phyloP scores from a whole-genome alignment of 306 rosid species.

The Vicia sativa region DNA sequence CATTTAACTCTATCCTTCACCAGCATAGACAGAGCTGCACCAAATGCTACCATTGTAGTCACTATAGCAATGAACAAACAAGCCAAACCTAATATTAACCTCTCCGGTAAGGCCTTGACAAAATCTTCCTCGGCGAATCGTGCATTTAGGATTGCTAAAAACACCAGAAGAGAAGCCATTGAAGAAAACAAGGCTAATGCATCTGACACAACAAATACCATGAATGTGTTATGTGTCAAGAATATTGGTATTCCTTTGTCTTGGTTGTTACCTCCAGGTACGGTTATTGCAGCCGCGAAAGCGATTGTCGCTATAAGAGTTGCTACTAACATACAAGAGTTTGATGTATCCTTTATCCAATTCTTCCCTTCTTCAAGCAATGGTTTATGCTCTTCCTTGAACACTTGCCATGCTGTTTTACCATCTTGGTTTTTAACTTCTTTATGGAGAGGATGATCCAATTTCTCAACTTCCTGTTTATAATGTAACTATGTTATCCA shows the following conservation, averaged over 20 bases:
- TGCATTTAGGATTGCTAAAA: constrained; percentile 49
- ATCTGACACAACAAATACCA: constrained; percentile 51
- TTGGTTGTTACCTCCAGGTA: constrained; percentile 58
- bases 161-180: constrained; percentile 53
- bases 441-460: constrained; percentile 46
- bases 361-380: constrained; percentile 52
- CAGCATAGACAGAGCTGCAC: constrained; percentile 43
- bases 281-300: constrained; percentile 52
- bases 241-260: constrained; percentile 48
- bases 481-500: constrained; percentile 7
- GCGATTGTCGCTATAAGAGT: constrained; percentile 61
- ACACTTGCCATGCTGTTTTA: constrained; percentile 55
- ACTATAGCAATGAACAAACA: constrained; percentile 49
- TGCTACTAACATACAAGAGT: constrained; percentile 57
- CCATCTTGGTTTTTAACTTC: constrained; percentile 42
- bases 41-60: constrained; percentile 52
- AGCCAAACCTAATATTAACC: constrained; percentile 52
- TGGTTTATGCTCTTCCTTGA: constrained; percentile 51
- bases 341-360: constrained; percentile 65
- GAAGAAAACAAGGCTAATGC: constrained; percentile 60
- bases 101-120: constrained; percentile 44
- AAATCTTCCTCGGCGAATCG: constrained; percentile 56
- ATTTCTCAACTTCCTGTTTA: constrained; percentile 53
- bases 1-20: constrained; percentile 44
- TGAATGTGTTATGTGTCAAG: constrained; percentile 35